Percentiles rank a stretch among this genome's conserved stretches.
phyloP scores from a whole-genome alignment of 2,329 filamentous ascomycete genomes.

The Paracoccidioides brasiliensis region DNA sequence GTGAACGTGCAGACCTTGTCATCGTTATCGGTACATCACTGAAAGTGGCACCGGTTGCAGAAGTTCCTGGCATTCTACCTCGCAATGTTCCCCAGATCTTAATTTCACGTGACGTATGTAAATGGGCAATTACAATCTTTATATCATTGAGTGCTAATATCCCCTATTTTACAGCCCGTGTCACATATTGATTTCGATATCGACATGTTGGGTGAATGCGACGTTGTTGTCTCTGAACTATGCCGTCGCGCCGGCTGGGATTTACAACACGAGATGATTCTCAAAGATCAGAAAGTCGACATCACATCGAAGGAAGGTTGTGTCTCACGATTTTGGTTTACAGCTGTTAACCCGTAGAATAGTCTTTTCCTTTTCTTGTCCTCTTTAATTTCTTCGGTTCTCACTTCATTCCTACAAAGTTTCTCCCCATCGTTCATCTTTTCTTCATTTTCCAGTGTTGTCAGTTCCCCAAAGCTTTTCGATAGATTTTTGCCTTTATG shows the following conservation, averaged over 20 bases:
- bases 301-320: conserved; percentile 40
- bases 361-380: conserved; percentile 10
- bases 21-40: conserved; percentile 93
- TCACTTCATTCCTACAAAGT: neutral
- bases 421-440: conserved; percentile 29
- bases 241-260: conserved; percentile 71
- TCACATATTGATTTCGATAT: conserved; percentile 91
- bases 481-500: conserved; percentile 3
- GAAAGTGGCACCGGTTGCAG: conserved; percentile 88
- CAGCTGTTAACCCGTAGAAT: conserved; percentile 14
- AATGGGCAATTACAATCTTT: neutral
- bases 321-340: conserved; percentile 33
- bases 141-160: neutral
- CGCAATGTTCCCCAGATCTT: conserved; percentile 78
- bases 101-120: conserved; percentile 59
- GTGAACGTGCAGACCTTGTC: conserved; percentile 69
- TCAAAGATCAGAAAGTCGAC: conserved; percentile 48
- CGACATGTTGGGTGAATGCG: conserved; percentile 88
- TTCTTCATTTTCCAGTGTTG: conserved; percentile 37
- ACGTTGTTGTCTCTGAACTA: conserved; percentile 77
- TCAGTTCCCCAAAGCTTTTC: neutral
- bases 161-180: conserved; percentile 43
- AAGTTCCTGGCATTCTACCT: conserved; percentile 72
- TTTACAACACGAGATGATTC: conserved; percentile 70
- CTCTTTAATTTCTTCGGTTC: conserved; percentile 10